Evolutionary conservation across 1,284 basidiomycete species (phyloP).

Genomic region (Cutaneotrichosporon dermatis): DNA sequence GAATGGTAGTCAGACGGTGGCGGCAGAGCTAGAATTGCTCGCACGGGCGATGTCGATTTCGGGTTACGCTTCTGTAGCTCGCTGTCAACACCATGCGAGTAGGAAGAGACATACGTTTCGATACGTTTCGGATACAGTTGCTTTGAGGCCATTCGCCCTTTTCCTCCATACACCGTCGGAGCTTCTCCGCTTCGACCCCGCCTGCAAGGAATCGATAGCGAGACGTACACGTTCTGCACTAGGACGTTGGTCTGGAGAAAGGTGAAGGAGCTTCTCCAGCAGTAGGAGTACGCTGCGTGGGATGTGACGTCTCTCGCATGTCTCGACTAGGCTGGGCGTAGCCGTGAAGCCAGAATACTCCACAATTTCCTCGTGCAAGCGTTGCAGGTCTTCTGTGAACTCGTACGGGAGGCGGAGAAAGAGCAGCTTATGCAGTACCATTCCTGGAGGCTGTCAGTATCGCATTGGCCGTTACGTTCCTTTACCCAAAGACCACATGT

Average conservation of each 20-base stretch:
- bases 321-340: slow-evolving; percentile 52
- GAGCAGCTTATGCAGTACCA: slow-evolving; percentile 85
- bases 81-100: too few species aligned
- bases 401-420: slow-evolving; percentile 80
- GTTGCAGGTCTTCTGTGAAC: slow-evolving; percentile 58
- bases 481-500: slow-evolving; percentile 55
- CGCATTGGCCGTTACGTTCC: background rate
- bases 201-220: background rate
- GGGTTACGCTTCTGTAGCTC: background rate
- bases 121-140: background rate
- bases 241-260: slow-evolving; percentile 60
- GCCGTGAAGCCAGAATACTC: slow-evolving; percentile 72
- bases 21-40: slow-evolving; percentile 21
- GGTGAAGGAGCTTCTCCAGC: slow-evolving; percentile 65
- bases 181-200: background rate
- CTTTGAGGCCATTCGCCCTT: background rate
- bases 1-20: slow-evolving; percentile 5
- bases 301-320: slow-evolving; percentile 64
- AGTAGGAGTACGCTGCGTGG: slow-evolving; percentile 65
- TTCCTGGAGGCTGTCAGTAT: slow-evolving; percentile 50
- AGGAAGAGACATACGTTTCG: background rate
- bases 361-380: slow-evolving; percentile 68
- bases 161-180: background rate
- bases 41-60: slow-evolving; percentile 5
- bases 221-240: slow-evolving; percentile 62